Base-by-base conservation (phyloP, 139 green algal species). In the Tetradesmus obliquus region DNA sequence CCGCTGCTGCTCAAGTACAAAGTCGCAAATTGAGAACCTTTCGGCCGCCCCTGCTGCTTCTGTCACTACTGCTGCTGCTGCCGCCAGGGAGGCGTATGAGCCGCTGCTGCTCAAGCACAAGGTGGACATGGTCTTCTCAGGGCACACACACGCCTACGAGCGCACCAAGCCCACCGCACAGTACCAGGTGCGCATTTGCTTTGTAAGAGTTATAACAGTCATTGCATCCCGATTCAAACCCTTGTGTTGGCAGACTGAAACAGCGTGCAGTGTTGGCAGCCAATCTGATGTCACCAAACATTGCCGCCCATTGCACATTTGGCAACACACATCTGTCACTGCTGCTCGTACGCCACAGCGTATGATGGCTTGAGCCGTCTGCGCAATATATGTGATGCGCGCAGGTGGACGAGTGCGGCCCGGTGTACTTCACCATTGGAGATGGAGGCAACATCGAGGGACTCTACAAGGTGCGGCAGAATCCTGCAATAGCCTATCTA, bases 381-480 rank as follows among this genome's bases (percentile, higher is more conserved):
- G 32, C 32, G 32, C 32, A 45, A 45, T 45, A 45, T 45, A 45
- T 45, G 32, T 15, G 3, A 8, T 72, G 17, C 53, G 3, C 20
- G 57, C 84, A 88, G 57, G 57, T 88, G 0, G 84, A 88, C 19
- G 84, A 54, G 55, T 88, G 84, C 17, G 84, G 32, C 3, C 84
- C 84, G 15, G 60, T 88, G 84, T 54, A 88, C 84, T 45, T 88
- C 13, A 79, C 58, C 24, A 88, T 88, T 12, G 84, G 84, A n/a
- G 60, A 88, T 58, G 84, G n/a, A 6, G 84, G 84, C 22, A 79
- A 88, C 32, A 79, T 88, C 51, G 84, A 88, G 22, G 84, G 82
- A 24, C 66, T 76, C 8, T 76, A 76, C 66, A 76, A 76, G 66
- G 60, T 71, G 60, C 60, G 60, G 10, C 60, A 71, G 10, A 45